phyloP scores from a whole-genome alignment of 768 basidiomycete genomes.

The Pilatotrama ljubarskyi region DNA sequence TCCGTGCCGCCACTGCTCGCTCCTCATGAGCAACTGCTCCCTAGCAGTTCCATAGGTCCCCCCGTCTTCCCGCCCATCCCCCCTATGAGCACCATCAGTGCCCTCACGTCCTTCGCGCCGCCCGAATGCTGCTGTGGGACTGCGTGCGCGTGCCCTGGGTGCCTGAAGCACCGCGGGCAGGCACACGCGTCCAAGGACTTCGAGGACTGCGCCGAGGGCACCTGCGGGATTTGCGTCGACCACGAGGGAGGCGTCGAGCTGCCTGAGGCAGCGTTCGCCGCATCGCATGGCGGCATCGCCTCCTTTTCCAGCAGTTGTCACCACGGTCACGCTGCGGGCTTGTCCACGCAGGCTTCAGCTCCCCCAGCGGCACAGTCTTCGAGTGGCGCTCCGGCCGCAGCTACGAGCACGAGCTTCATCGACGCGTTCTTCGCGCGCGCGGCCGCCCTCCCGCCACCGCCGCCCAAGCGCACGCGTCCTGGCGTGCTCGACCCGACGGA shows the following conservation, averaged over 20 bases:
- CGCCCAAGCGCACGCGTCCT: conserved; percentile 54
- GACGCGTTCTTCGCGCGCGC: conserved; percentile 68
- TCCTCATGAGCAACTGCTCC: not conserved
- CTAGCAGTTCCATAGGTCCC: conserved; percentile 6
- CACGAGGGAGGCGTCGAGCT: conserved; percentile 45
- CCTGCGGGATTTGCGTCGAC: conserved; percentile 66
- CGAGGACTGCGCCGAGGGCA: conserved; percentile 44
- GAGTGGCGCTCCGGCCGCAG: conserved; percentile 6
- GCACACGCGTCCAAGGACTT: conserved; percentile 42
- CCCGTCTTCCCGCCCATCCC: conserved; percentile 61
- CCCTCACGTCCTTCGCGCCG: conserved; percentile 58
- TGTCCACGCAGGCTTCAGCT: no score
- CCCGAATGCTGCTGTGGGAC: conserved; percentile 74
- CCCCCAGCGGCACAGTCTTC: not conserved
- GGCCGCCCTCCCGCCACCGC: conserved; percentile 67
- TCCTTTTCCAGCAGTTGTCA: not conserved
- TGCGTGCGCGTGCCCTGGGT: conserved; percentile 71
- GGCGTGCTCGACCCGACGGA: conserved; percentile 52
- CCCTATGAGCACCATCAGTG: conserved; percentile 59
- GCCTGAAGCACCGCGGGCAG: conserved; percentile 64
- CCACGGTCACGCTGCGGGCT: no score
- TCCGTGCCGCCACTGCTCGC: conserved; percentile 6
- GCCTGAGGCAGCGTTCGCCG: conserved; percentile 7
- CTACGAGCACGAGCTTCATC: conserved; percentile 39
- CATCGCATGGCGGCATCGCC: conserved; percentile 7